phyloP scores from a whole-genome alignment of 805 yeast species.

The Blastobotrys mokoenaii region DNA sequence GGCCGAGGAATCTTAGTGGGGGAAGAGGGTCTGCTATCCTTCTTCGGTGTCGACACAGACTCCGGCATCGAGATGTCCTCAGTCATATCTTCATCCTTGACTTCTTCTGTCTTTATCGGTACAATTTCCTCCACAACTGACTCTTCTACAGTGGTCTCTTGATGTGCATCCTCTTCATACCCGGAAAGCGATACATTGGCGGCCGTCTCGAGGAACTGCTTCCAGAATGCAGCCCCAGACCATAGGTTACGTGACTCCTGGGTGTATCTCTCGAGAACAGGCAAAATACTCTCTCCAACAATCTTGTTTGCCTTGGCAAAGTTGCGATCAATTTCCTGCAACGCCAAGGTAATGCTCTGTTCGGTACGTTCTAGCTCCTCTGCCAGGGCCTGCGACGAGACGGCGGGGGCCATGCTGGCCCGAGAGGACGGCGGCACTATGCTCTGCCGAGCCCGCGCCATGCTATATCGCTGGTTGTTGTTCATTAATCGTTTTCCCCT shows the following conservation, averaged over 20 bases:
- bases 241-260: slow-evolving; percentile 51
- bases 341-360: slow-evolving; percentile 65
- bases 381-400: slow-evolving; percentile 16
- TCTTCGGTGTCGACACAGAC: slow-evolving; percentile 3
- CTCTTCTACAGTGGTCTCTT: not conserved
- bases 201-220: slow-evolving; percentile 65
- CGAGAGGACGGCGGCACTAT: slow-evolving; percentile 2
- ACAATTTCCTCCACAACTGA: not conserved
- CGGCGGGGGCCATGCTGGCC: slow-evolving; percentile 1
- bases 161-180: slow-evolving; percentile 33
- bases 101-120: not conserved
- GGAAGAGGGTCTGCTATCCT: slow-evolving; percentile 3
- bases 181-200: slow-evolving; percentile 57
- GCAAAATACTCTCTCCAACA: slow-evolving; percentile 60
- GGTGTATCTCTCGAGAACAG: slow-evolving; percentile 56
- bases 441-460: slow-evolving; percentile 2
- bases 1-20: slow-evolving; percentile 5
- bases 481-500: not conserved
- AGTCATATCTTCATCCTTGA: not conserved
- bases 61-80: slow-evolving; percentile 4
- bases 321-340: slow-evolving; percentile 74
- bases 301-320: slow-evolving; percentile 59
- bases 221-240: slow-evolving; percentile 66
- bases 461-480: not conserved
- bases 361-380: slow-evolving; percentile 58